Base-by-base conservation (phyloP, 2,329 filamentous ascomycete species). In the Sclerotinia spermophila region DNA sequence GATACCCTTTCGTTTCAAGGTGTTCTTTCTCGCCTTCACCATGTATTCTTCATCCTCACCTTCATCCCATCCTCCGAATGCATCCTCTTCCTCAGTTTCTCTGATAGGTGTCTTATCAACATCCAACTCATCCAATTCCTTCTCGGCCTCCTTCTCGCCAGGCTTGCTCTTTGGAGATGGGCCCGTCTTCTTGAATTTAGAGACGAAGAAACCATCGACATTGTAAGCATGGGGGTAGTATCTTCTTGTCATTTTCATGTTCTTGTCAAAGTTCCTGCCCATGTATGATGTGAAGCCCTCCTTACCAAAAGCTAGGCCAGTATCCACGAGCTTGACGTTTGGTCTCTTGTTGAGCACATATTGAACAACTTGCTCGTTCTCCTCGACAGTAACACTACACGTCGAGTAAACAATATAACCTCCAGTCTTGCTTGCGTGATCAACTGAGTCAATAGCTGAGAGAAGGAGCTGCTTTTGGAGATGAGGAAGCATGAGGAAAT, bases 371-470 rank as follows among this genome's bases (percentile, higher is more conserved):
- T 90, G 87, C 82, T 98, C 95, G 82, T 96, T 93, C 82, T 98
- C 95, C 80, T 98, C 95, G 13, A 97, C 88, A 0, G 93, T 96
- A 56, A 97, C 95, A 74, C 90, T 94, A 82, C 96, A 99, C 35
- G 96, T 99, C 27, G 95, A 97, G 84, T 99, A 97, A 73, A 97
- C 94, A 69, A 99, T 86, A 82, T 95, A 97, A 67, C 96, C 96
- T 68, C 96, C 96, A 0, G 94, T 97, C 82, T 96, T 96, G 81
- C 91, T 94, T 66, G 89, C 84, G 79, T 97, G 94, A 80, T 97
- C 94, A 24, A 96, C 93, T 0, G 93, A 97, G 83, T 99, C 96
- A 74, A 99, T 97, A 64, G 96, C 96, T 11, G 94, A 89, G 40
- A 99, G 87, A 19, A 99, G 84, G 70, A 99, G 86, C 82, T 98